Evolutionary conservation across 176 grass and related monocot genomes (phyloP).

Genomic region (Oryza glaberrima): DNA sequence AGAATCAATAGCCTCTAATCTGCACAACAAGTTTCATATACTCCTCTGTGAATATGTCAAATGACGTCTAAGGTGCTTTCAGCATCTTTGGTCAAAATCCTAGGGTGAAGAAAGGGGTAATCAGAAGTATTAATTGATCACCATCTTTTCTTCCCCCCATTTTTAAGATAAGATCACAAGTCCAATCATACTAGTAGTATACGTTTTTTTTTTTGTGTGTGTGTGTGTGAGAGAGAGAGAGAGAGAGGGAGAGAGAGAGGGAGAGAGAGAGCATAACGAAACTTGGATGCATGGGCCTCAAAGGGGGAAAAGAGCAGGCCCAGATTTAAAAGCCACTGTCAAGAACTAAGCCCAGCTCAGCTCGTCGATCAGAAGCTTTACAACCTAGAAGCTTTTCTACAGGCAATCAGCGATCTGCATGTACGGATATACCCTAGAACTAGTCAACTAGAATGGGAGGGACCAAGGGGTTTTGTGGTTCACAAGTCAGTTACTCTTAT

Average conservation of each 20-base stretch:
- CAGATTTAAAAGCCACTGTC: not conserved
- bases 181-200: constrained; percentile 11
- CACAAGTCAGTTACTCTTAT: not conserved
- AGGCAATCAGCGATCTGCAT: not conserved
- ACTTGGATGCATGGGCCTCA: not conserved
- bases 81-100: not conserved
- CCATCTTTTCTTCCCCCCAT: not conserved
- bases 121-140: not conserved
- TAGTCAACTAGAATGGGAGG: not conserved
- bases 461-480: not conserved
- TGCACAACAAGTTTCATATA: not conserved
- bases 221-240: too few relatives aligned
- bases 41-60: not conserved
- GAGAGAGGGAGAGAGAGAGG: not conserved
- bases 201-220: not conserved
- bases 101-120: not conserved
- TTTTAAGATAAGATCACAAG: not conserved
- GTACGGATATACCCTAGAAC: not conserved
- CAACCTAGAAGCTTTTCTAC: not conserved
- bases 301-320: not conserved
- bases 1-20: not conserved
- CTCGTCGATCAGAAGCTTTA: not conserved
- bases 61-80: not conserved
- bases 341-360: constrained; percentile 7
- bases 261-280: not conserved